Base-by-base conservation (phyloP, 768 basidiomycete genomes). In the Strobilomyces confusus region DNA sequence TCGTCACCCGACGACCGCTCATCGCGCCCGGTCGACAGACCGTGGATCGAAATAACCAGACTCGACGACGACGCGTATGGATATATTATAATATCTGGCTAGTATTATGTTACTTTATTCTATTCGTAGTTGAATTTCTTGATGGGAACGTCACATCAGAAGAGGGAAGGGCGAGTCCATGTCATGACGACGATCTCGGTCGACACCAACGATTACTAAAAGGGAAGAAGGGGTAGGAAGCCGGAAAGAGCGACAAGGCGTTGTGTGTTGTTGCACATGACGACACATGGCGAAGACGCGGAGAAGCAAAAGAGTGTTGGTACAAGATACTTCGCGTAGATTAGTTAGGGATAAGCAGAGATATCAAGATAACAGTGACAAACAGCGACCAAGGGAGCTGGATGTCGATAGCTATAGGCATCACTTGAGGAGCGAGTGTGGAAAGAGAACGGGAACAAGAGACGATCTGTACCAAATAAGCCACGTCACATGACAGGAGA, bases 281-380 rank as follows among this genome's bases (percentile, higher is more conserved):
- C 52, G 36, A 56, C 49, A 56, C 49, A 49, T 29, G 25, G 23
- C 12, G 55, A 42, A 44, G 14, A 36, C 19, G 36, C 14, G n/a
- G 20, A 30, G n/a, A 41, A 56, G 48, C 56, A 64, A 70, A 58
- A 5, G 65, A 61, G 57, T 56, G 57, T 51, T 62, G 52, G 52
- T 69, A 70, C 63, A 66, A 48, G 49, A 59, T 55, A 53, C 55
- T 62, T 56, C 30, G 43, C 13, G 5, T 34, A 44, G 49, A 48
- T 59, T 58, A 65, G 29, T 29, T 29, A 29, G 29, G 54, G 44
- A 44, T 58, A 58, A 44, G 38, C 40, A 41, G 34, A 46, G 5
- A 44, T 42, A 7, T 29, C 29, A 25, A 14, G 23, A 33, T 8
- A 45, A 44, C 22, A 41, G 29, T 32, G 53, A 62, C 47, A 48